Evolutionary conservation across 2,329 filamentous ascomycete species (phyloP), one percentile per base, ranked within the genome.

Genomic region (Neonectria magnoliae): DNA sequence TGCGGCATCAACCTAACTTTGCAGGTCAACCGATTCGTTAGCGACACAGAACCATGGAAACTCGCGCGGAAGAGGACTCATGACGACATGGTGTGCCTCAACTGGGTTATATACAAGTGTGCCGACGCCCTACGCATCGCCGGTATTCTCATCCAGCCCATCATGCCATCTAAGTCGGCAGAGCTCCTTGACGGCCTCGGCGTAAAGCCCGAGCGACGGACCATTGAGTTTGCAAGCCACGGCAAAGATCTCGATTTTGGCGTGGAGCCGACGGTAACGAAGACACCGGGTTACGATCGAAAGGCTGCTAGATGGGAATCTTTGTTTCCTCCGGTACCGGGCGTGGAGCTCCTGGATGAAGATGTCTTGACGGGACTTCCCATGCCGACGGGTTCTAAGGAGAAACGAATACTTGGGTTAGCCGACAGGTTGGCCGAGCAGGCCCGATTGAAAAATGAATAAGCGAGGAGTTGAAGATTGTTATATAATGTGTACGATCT

Each of bases 101-200:
- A 90, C 68, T 82, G 84, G 70, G 85, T 87, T 41, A 83, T 99
- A 29, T 98, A 88, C 77, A 84, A 91, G 47, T 83, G 85, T 47
- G 87, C 90, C 9, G 96, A 99, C 79, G 87, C 91, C 5, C 77
- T 98, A 51, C 91, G 96, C 41, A 88, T 98, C 25, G 83, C 85
- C 1, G 93, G 90, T 14, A 97, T 99, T 71, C 82, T 98, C 51
- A 82, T 99, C 48, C 94, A 97, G 78, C 94, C 96, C 1, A 93
- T 94, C 75, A 97, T 99, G 86, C 96, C 96, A 0, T 84, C 82
- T 44, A 97, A 97, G 78, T 87, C 93, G 51, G 79, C 80, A 11
- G 81, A 88, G 69, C 79, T 98, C 33, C 85, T 99, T 1, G 91
- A 97, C 76, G 86, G 91, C 73, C 82, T 99, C 9, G 91, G 92